Evolutionary conservation across 2,329 filamentous ascomycete genomes (phyloP).

Genomic region (Pseudocercospora ulei): DNA sequence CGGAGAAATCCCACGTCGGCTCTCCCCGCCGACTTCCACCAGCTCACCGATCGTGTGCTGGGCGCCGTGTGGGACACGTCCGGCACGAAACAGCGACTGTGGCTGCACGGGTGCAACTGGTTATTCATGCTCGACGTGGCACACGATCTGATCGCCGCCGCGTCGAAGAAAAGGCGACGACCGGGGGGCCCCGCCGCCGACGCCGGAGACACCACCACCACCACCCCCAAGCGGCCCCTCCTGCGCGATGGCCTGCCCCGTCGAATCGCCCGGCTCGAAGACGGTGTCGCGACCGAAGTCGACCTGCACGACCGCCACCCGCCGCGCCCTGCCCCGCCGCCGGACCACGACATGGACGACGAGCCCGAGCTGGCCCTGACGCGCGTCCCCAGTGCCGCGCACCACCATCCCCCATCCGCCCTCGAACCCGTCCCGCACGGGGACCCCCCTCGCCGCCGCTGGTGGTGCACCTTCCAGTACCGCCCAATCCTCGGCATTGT

Average conservation of each 20-base stretch:
- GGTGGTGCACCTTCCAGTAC: constrained; percentile 88
- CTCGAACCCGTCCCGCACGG: too few relatives aligned
- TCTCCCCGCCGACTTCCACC: constrained; percentile 64
- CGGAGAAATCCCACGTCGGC: constrained; percentile 66
- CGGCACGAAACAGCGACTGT: constrained; percentile 52
- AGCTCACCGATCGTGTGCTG: constrained; percentile 69
- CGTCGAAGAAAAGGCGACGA: constrained; percentile 28
- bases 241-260: constrained; percentile 31
- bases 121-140: constrained; percentile 85
- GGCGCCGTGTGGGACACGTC: constrained; percentile 71
- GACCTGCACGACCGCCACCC: constrained; percentile 34
- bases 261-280: constrained; percentile 24
- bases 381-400: constrained; percentile 15
- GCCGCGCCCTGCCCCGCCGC: constrained; percentile 37
- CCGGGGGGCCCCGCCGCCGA: too few relatives aligned
- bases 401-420: constrained; percentile 11
- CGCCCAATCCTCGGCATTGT: constrained; percentile 76
- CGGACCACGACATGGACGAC: constrained; percentile 32
- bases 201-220: too few relatives aligned
- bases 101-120: constrained; percentile 80
- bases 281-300: constrained; percentile 28
- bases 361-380: constrained; percentile 21
- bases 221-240: too few relatives aligned
- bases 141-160: constrained; percentile 48
- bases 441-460: too few relatives aligned